Conservation (phyloP, 129 eudicot genomes). For the Flaveria brownii region DNA sequence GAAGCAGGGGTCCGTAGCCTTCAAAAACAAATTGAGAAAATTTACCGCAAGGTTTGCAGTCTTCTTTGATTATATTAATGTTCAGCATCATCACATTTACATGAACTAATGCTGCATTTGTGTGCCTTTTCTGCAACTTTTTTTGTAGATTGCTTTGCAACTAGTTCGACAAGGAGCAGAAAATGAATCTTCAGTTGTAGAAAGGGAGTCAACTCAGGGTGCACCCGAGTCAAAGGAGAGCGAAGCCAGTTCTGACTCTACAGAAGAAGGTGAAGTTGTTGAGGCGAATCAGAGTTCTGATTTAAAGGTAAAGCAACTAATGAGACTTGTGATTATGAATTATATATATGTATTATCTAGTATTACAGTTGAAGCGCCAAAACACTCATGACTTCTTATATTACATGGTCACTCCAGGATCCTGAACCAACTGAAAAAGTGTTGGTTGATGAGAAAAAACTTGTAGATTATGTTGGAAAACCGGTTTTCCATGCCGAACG, state of each 20-base stretch:
- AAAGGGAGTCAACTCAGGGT: conserved; percentile 27
- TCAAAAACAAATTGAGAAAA: conserved; percentile 95
- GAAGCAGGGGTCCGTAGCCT: conserved; percentile 98
- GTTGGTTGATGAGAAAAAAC: conserved; percentile 63
- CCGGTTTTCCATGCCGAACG: conserved; percentile 99
- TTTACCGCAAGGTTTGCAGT: conserved; percentile 79
- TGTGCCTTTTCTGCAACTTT: neutral
- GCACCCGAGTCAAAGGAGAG: conserved; percentile 30
- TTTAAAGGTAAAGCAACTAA: conserved; percentile 36
- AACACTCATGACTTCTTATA: neutral
- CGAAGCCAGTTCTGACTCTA: conserved; percentile 38
- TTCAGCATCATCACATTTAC: neutral
- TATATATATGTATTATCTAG: neutral
- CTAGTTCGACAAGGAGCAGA: conserved; percentile 70
- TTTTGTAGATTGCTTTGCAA: conserved; percentile 72
- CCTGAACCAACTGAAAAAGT: conserved; percentile 51
- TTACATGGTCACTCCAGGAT: conserved; percentile 19
- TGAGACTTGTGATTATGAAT: neutral
- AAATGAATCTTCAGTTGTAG: conserved; percentile 36
- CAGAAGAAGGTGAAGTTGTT: conserved; percentile 57
- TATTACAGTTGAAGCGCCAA: neutral
- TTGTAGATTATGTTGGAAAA: conserved; percentile 86
- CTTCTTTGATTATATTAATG: conserved; percentile 4
- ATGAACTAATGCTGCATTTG: neutral
- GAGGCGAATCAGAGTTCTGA: conserved; percentile 30